These are phyloP conservation scores for Berberis thunbergii DNA, from an alignment of 164 flowering plant species.

Conservation along the genomic window DNA sequence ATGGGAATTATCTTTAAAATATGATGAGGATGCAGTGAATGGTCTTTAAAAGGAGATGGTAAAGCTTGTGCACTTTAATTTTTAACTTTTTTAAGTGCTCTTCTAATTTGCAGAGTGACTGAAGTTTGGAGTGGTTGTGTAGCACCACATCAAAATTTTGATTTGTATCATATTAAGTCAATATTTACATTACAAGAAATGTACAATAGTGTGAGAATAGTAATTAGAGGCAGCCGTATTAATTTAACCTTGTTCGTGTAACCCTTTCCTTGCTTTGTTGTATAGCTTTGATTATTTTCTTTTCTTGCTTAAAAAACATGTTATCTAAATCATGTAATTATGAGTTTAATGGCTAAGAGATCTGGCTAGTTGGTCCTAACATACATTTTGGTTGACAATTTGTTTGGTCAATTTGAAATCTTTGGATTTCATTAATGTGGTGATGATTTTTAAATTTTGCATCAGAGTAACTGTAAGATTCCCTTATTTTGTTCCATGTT, in stretches of 20 bases:
- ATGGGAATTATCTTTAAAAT: constrained; percentile 2
- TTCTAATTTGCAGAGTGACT: constrained; percentile 23
- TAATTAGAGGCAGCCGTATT: constrained; percentile 25
- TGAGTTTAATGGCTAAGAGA: too few species aligned
- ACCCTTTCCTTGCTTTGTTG: too few species aligned
- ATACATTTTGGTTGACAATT: too few species aligned
- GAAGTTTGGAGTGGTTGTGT: constrained; percentile 23
- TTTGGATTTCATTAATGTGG: too few species aligned
- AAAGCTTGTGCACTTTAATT: constrained; percentile 21
- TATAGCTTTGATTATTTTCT: too few species aligned
- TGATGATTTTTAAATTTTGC: too few species aligned
- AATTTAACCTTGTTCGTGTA: constrained; percentile 19
- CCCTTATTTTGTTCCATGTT: too few species aligned
- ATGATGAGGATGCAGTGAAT: background rate
- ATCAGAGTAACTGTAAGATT: too few species aligned
- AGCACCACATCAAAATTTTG: constrained; percentile 51
- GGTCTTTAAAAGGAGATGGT: constrained; percentile 11
- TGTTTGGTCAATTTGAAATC: too few species aligned
- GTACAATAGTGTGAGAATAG: constrained; percentile 35
- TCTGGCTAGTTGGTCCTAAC: too few species aligned
- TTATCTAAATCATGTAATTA: too few species aligned
- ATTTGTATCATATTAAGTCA: constrained; percentile 56
- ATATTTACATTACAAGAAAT: constrained; percentile 27
- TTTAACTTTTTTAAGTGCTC: constrained; percentile 12
- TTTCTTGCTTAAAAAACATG: too few species aligned